Evolutionary conservation across 352 stramenopile species (phyloP), one percentile per base, ranked within the genome.

Genomic region (Globisporangium paddicum): DNA sequence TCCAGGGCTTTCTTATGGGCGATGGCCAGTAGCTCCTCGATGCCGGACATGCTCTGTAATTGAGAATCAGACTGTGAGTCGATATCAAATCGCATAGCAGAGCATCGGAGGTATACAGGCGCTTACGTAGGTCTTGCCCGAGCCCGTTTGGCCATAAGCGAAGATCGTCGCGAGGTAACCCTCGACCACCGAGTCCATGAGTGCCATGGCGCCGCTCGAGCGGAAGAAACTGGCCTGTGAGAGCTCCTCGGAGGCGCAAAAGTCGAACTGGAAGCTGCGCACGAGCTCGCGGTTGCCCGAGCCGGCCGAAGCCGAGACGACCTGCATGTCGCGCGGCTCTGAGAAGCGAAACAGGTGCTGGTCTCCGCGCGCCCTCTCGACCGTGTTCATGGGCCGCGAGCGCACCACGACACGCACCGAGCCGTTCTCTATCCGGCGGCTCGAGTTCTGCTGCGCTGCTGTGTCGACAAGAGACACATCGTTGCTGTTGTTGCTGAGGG

Each of bases 261-360:
- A 63, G 52, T 90, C 79, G 38, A 93, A 93, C 55, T 87, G 71
- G 57, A 89, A 93, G 61, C 70, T 89, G 38, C 81, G 80, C 19
- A 93, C 74, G 6, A 90, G 73, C 56, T 93, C 83, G 26, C 83
- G 73, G 16, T 53, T 66, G n/a, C 55, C 56, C 16, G 67, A 58
- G 18, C 65, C 69, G 9, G 67, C 57, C 1, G 66, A 66, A 1
- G 71, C 48, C 2, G 76, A 87, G 11, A 90, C 69, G 26, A 87
- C 65, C 55, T 88, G 75, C 55, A 90, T 69, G 44, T 82, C 75
- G 0, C 64, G 69, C 13, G 59, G 55, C 35, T 86, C 69, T 1
- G 55, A 53, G 48, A 88, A 88, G 18, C 82, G 82, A 48, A 90
- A 82, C 2, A 83, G 62, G 28, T 76, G 66, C 18, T 55, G 49